Conservation (phyloP, 768 basidiomycete species). For the Boletellus sp. region DNA sequence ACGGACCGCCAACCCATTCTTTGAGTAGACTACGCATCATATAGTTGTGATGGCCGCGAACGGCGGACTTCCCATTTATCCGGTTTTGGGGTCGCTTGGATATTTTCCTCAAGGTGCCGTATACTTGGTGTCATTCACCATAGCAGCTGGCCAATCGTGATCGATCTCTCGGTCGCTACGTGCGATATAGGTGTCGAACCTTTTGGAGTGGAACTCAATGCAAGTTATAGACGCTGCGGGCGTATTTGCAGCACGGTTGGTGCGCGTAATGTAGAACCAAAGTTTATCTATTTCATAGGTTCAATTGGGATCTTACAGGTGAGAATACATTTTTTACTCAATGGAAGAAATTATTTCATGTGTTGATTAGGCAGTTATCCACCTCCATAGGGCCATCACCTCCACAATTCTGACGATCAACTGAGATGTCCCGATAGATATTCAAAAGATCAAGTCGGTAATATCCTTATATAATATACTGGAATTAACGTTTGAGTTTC, state of each 20-base stretch:
- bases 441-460: background rate
- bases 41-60: slow-evolving; percentile 22
- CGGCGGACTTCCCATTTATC: slow-evolving; percentile 26
- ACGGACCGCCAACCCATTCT: background rate
- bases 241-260: background rate
- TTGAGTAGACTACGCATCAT: slow-evolving; percentile 29
- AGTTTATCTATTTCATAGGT: background rate
- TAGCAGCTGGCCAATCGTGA: slow-evolving; percentile 23
- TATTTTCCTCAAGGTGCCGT: background rate
- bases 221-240: background rate
- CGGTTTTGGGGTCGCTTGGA: slow-evolving; percentile 12
- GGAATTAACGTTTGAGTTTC: background rate
- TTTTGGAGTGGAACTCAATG: slow-evolving; percentile 6
- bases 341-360: no score
- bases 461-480: background rate
- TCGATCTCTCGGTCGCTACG: slow-evolving; percentile 28
- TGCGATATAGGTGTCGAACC: slow-evolving; percentile 20
- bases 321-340: no score
- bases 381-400: no score
- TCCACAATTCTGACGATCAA: background rate
- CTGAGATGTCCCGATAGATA: background rate
- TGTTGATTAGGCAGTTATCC: no score
- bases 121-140: background rate
- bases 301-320: background rate
- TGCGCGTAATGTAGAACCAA: background rate